Percentiles rank a stretch among this genome's conserved stretches.
Evolutionary conservation across 306 rosid species (phyloP).

Genomic region (Cucumis hystrix): DNA sequence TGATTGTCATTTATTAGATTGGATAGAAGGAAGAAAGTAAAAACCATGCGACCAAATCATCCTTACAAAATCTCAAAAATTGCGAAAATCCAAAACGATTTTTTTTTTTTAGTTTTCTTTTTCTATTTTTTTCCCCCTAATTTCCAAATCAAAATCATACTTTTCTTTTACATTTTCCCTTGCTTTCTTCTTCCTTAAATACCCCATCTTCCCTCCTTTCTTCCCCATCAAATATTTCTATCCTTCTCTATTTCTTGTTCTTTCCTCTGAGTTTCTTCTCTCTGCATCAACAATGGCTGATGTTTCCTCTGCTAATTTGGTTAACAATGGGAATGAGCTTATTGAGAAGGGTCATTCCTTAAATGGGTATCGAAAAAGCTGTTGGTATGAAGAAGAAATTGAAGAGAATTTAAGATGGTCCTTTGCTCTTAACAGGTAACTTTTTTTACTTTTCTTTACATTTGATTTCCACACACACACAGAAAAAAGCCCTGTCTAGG

Average conservation of each 20-base stretch:
- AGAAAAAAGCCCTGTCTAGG: background rate
- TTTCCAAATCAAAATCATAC: slow-evolving; percentile 7
- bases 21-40: background rate
- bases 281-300: slow-evolving; percentile 44
- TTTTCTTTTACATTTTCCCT: slow-evolving; percentile 29
- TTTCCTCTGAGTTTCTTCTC: slow-evolving; percentile 1
- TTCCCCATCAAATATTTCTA: slow-evolving; percentile 1
- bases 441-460: background rate
- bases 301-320: slow-evolving; percentile 47
- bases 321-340: slow-evolving; percentile 40
- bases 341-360: slow-evolving; percentile 41
- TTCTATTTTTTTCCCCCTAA: background rate
- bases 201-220: slow-evolving; percentile 12
- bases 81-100: slow-evolving; percentile 45
- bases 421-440: slow-evolving; percentile 85
- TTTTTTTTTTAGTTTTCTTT: background rate
- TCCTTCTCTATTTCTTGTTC: background rate
- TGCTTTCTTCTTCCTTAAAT: slow-evolving; percentile 14
- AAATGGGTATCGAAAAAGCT: slow-evolving; percentile 83
- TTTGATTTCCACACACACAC: background rate
- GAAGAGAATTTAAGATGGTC: slow-evolving; percentile 95
- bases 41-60: slow-evolving; percentile 24
- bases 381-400: slow-evolving; percentile 98
- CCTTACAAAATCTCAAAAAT: slow-evolving; percentile 24
- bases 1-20: background rate